These are phyloP conservation scores for Eucalyptus urophylla DNA, from an alignment of 345 rosid species.

Conservation along the genomic window DNA sequence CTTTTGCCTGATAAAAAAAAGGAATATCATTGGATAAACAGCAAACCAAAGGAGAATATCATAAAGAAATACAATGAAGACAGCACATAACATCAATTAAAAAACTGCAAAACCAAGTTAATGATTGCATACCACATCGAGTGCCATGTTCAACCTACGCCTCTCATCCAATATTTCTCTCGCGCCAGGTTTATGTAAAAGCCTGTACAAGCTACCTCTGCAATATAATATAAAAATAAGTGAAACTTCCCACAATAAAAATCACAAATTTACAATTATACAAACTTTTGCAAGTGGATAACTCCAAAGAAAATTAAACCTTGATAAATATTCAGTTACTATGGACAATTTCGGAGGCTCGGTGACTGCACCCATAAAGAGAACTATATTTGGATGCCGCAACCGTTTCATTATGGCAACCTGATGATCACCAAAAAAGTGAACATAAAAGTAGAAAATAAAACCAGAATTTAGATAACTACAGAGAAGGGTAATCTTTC, in stretches of 20 bases:
- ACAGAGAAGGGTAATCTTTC: neutral
- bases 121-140: slow-evolving; percentile 74
- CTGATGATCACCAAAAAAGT: slow-evolving; percentile 14
- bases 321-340: slow-evolving; percentile 95
- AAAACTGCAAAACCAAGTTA: neutral
- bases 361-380: slow-evolving; percentile 98
- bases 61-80: neutral
- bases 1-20: slow-evolving; percentile 66
- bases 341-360: slow-evolving; percentile 96
- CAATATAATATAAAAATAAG: neutral
- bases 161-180: slow-evolving; percentile 84
- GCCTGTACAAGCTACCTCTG: slow-evolving; percentile 98
- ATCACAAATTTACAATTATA: neutral
- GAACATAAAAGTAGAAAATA: neutral
- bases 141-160: slow-evolving; percentile 93
- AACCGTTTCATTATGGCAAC: slow-evolving; percentile 97
- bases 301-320: slow-evolving; percentile 23
- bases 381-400: slow-evolving; percentile 98
- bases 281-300: neutral
- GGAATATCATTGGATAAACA: neutral
- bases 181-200: slow-evolving; percentile 82
- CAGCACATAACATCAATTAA: neutral
- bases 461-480: neutral
- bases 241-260: neutral
- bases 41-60: neutral